phyloP scores from a whole-genome alignment of 495 filamentous ascomycete species.

The Lophiotrema nucula region DNA sequence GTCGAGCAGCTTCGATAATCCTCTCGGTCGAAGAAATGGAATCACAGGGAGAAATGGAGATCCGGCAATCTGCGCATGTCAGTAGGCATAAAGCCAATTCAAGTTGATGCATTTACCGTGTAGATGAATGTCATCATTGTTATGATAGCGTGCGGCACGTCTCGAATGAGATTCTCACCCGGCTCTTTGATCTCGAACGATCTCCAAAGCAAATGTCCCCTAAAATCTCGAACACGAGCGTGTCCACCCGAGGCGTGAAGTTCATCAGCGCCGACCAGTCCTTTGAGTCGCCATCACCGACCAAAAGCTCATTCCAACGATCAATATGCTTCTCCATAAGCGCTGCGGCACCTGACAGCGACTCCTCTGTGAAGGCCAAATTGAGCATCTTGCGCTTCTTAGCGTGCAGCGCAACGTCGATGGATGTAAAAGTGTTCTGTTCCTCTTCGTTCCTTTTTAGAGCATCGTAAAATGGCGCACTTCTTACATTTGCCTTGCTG shows the following conservation, averaged over 20 bases:
- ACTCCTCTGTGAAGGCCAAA: constrained; percentile 35
- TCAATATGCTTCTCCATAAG: constrained; percentile 31
- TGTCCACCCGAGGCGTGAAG: neutral
- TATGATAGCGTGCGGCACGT: constrained; percentile 32
- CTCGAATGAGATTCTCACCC: constrained; percentile 11
- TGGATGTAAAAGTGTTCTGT: constrained; percentile 25
- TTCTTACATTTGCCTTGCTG: constrained; percentile 36
- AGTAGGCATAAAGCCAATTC: neutral
- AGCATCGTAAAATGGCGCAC: constrained; percentile 33
- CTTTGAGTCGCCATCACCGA: neutral
- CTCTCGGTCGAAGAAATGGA: neutral
- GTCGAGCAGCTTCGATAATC: neutral
- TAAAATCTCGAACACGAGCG: constrained; percentile 20
- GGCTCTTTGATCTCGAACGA: constrained; percentile 18
- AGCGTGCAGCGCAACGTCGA: constrained; percentile 35
- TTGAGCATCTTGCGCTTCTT: constrained; percentile 36
- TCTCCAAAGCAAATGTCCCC: constrained; percentile 15
- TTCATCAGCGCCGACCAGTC: constrained; percentile 12
- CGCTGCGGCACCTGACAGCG: constrained; percentile 21
- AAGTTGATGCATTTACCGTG: constrained; percentile 1
- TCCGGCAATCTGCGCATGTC: constrained; percentile 4
- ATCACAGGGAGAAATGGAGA: constrained; percentile 15
- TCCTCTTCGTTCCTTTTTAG: constrained; percentile 21
- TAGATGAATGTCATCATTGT: constrained; percentile 20
- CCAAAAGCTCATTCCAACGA: constrained; percentile 36